Base-by-base conservation (phyloP, 2,329 filamentous ascomycete species). In the Diaporthe destruens region DNA sequence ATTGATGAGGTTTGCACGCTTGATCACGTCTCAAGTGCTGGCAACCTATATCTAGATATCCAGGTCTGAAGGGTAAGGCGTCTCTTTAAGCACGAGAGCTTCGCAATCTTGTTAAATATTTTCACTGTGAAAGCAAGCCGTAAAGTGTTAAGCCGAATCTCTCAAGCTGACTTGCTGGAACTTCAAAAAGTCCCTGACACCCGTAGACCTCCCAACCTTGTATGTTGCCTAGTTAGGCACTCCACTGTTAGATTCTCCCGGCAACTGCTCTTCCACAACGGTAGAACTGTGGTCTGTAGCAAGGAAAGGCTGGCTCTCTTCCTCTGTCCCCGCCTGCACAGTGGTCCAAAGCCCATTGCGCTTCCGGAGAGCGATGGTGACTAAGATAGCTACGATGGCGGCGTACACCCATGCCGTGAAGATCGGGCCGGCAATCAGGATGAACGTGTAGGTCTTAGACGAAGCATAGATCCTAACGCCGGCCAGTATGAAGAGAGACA, bases 271-370 rank as follows among this genome's bases (percentile, higher is more conserved):
- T 20, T 57, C 55, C 55, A 39, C 55, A 5, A 1, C 55, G 6
- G 55, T 25, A 34, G 34, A n/a, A 25, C 20, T 57, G 20, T 34
- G 12, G 2, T 16, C 55, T 57, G 55, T 18, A n/a, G 55, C 55
- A 57, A 57, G 55, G 8, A 57, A 6, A 18, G 55, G 55, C 5
- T 14, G 34, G 16, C 55, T 57, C 55, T 57, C 55, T 14, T 57
- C 55, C 55, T 57, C 55, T 12, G 55, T 57, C 20, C 55, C n/a
- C 32, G 55, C 9, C 55, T 57, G 55, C 34, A 39, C 34, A 14
- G 55, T 57, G 55, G 11, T 57, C 55, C 55, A 57, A 2, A 57
- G 12, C n/a, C 55, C 55, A 39, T 57, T 39, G 12, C 25, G 55
- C 55, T 39, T 57, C 6, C 55, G 55, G 14, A 57, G 12, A 6